A percentile compares a stretch with the other conserved stretches of the same genome.
These are phyloP conservation scores for Mycena rosella DNA, from an alignment of 768 basidiomycete genomes.

Conservation along the genomic window DNA sequence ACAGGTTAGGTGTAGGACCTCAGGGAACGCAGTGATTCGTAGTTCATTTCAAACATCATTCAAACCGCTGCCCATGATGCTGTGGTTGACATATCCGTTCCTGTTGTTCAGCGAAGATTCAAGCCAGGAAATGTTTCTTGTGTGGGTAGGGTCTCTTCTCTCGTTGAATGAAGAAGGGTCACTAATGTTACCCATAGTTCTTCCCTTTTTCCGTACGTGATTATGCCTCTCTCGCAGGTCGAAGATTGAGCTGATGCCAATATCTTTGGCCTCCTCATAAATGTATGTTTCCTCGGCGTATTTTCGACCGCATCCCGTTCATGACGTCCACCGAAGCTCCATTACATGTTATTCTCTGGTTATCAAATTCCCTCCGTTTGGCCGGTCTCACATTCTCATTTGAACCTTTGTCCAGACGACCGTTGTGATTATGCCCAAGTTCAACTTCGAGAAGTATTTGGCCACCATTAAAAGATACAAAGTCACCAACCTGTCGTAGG, in stretches of 20 bases:
- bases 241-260: constrained; percentile 34
- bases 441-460: constrained; percentile 50
- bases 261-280: constrained; percentile 55
- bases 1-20: no score
- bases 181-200: constrained; percentile 32
- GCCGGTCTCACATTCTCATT: neutral
- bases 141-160: neutral
- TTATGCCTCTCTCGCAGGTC: neutral
- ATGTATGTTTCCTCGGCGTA: constrained; percentile 33
- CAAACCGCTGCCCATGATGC: constrained; percentile 46
- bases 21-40: no score
- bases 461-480: constrained; percentile 48
- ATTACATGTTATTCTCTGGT: constrained; percentile 22
- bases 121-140: constrained; percentile 53
- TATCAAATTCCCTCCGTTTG: neutral
- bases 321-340: constrained; percentile 8
- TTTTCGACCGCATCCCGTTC: neutral
- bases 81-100: constrained; percentile 43
- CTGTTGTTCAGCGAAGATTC: constrained; percentile 53
- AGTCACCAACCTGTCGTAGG: constrained; percentile 54
- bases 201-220: constrained; percentile 48
- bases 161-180: no score
- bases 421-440: constrained; percentile 55
- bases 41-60: constrained; percentile 57
- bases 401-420: constrained; percentile 40